Evolutionary conservation across 768 basidiomycete species (phyloP).

Genomic region (Auricularia sp.): DNA sequence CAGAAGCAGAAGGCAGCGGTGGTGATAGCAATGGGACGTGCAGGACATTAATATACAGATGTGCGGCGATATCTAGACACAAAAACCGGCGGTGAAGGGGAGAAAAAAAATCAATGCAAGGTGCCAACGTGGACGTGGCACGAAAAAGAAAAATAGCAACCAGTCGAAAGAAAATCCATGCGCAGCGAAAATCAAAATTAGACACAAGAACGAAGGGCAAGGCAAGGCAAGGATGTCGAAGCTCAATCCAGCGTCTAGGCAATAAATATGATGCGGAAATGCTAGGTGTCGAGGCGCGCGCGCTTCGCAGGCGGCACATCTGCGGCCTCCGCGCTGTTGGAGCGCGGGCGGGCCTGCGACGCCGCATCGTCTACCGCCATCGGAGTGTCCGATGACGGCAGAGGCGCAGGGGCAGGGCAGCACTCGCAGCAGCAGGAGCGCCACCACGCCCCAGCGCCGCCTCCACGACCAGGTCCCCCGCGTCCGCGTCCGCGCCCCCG

Average conservation of each 20-base stretch:
- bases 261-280: not conserved
- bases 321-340: not conserved
- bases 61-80: too few relatives aligned
- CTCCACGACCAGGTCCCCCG: constrained; percentile 27
- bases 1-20: too few relatives aligned
- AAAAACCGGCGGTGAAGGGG: too few relatives aligned
- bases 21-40: too few relatives aligned
- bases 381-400: not conserved
- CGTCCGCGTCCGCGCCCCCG: constrained; percentile 10
- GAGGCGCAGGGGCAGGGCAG: constrained; percentile 5
- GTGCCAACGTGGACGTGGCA: too few relatives aligned
- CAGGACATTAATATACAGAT: too few relatives aligned
- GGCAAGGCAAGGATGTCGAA: too few relatives aligned
- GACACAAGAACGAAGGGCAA: not conserved
- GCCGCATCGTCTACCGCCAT: not conserved
- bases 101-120: too few relatives aligned
- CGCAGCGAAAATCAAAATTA: not conserved
- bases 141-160: too few relatives aligned
- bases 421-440: not conserved
- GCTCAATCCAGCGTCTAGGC: not conserved
- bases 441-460: constrained; percentile 30
- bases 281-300: not conserved
- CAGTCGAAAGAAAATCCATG: too few relatives aligned
- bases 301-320: not conserved
- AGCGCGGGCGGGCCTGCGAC: not conserved